Evolutionary conservation across 805 yeast genomes (phyloP).

Genomic region (Ogataea naganishii): DNA sequence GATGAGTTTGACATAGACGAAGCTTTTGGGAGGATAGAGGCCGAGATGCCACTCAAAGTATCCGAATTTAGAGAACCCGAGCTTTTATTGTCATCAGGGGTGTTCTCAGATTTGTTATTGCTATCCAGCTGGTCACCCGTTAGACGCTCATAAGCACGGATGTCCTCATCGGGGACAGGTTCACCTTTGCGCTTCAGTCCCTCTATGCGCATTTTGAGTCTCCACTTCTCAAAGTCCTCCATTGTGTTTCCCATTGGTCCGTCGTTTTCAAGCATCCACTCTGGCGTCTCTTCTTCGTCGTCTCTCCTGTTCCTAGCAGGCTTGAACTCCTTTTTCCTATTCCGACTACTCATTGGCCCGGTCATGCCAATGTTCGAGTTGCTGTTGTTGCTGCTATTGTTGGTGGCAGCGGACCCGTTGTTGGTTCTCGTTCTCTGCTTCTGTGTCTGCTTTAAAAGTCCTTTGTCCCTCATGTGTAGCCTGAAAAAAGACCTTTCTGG

Average conservation of each 20-base stretch:
- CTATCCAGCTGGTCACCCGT: not conserved
- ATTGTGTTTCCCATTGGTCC: constrained; percentile 39
- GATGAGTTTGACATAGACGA: not conserved
- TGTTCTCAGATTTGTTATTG: too few species aligned
- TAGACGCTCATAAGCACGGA: constrained; percentile 9
- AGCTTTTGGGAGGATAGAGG: not conserved
- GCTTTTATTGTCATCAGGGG: too few species aligned
- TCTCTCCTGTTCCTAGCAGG: constrained; percentile 9
- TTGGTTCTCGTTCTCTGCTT: too few species aligned
- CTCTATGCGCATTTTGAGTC: constrained; percentile 41
- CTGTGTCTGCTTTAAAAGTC: constrained; percentile 2
- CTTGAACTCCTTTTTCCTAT: constrained; percentile 11
- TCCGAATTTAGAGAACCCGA: too few species aligned
- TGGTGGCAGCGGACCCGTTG: too few species aligned
- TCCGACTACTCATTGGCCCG: constrained; percentile 6
- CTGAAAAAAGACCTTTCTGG: too few species aligned
- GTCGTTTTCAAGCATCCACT: constrained; percentile 29
- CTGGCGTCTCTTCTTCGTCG: constrained; percentile 27
- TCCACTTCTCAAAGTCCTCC: constrained; percentile 55
- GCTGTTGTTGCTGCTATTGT: constrained; percentile 3
- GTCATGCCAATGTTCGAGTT: constrained; percentile 6
- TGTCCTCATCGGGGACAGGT: constrained; percentile 18
- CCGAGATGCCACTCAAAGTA: too few species aligned
- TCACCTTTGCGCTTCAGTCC: constrained; percentile 40
- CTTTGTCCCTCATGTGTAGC: too few species aligned